Percentiles rank a stretch among this genome's conserved stretches.
Evolutionary conservation across 164 flowering plant genomes (phyloP).

Genomic region (Vitis cinerea): DNA sequence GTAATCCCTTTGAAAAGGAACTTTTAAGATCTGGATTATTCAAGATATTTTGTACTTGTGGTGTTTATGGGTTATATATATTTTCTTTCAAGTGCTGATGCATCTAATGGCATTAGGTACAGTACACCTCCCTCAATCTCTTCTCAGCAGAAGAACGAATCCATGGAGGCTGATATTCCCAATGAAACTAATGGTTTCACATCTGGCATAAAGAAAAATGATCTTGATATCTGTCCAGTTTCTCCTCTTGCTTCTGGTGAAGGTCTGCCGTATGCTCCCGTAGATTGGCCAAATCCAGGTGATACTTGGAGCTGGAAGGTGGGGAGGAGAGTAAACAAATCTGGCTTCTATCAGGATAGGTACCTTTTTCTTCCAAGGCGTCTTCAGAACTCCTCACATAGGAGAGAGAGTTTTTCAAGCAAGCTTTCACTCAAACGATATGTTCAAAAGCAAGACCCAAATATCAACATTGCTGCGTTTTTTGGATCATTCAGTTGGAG

Average conservation of each 20-base stretch:
- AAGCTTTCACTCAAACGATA: constrained; percentile 34
- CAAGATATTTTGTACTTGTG: too few relatives aligned
- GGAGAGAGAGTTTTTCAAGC: constrained; percentile 36
- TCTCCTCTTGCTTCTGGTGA: constrained; percentile 38
- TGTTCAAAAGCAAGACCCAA: constrained; percentile 41
- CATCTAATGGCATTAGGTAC: neutral
- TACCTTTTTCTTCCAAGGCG: constrained; percentile 46
- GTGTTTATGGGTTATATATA: too few relatives aligned
- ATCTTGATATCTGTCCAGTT: constrained; percentile 34
- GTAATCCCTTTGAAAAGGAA: too few relatives aligned
- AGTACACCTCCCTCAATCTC: constrained; percentile 9
- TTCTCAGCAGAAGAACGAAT: constrained; percentile 5
- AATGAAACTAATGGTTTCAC: constrained; percentile 20
- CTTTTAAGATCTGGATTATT: too few relatives aligned
- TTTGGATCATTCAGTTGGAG: constrained; percentile 65
- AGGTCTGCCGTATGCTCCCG: constrained; percentile 82
- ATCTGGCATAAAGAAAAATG: constrained; percentile 15
- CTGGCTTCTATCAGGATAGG: constrained; percentile 54
- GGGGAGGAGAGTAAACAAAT: constrained; percentile 38
- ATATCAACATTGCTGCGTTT: constrained; percentile 45
- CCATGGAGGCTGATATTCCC: constrained; percentile 30
- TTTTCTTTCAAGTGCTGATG: constrained; percentile 1
- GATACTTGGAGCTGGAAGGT: constrained; percentile 74
- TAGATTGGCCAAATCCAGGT: constrained; percentile 63
- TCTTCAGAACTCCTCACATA: constrained; percentile 14